A percentile compares a stretch with the other conserved stretches of the same genome.
Conservation (phyloP, 1,284 basidiomycete species). For the Boletus austroedulis region DNA sequence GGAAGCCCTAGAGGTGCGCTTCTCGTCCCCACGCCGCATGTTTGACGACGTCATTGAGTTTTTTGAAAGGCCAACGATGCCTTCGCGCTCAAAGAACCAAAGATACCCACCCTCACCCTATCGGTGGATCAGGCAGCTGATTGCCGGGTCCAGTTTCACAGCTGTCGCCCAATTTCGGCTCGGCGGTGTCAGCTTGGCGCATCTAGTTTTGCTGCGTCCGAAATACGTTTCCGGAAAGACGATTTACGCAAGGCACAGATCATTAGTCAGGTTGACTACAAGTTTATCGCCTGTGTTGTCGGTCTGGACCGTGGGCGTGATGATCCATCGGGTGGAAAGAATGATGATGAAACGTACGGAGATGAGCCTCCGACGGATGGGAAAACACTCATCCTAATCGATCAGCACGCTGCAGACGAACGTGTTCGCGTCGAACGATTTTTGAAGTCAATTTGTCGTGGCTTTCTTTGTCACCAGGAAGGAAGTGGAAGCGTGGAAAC, state of each 20-base stretch:
- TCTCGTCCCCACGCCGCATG: constrained; percentile 7
- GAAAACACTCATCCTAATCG: constrained; percentile 71
- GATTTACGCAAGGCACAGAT: constrained; percentile 56
- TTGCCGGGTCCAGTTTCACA: constrained; percentile 9
- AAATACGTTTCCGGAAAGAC: constrained; percentile 46
- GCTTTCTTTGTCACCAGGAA: constrained; percentile 49
- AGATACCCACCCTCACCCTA: constrained; percentile 43
- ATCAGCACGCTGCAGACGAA: constrained; percentile 97
- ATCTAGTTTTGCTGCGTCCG: constrained; percentile 17
- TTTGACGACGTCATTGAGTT: constrained; percentile 6
- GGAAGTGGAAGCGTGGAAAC: constrained; percentile 38
- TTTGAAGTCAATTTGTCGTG: constrained; percentile 64
- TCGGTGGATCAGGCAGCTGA: constrained; percentile 19
- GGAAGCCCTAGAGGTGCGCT: constrained; percentile 46
- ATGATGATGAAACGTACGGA: constrained; percentile 9
- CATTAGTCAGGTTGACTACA: constrained; percentile 83
- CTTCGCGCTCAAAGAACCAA: constrained; percentile 46
- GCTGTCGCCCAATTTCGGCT: constrained; percentile 11
- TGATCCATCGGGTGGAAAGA: constrained; percentile 12
- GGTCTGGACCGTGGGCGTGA: constrained; percentile 25
- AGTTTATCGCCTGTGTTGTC: constrained; percentile 79
- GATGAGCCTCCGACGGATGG: constrained; percentile 7
- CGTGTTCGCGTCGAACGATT: constrained; percentile 85
- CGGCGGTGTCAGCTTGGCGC: constrained; percentile 13
- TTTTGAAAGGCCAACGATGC: constrained; percentile 47